Base-by-base conservation (phyloP, 2,329 filamentous ascomycete genomes). In the Penicillium brasilianum region DNA sequence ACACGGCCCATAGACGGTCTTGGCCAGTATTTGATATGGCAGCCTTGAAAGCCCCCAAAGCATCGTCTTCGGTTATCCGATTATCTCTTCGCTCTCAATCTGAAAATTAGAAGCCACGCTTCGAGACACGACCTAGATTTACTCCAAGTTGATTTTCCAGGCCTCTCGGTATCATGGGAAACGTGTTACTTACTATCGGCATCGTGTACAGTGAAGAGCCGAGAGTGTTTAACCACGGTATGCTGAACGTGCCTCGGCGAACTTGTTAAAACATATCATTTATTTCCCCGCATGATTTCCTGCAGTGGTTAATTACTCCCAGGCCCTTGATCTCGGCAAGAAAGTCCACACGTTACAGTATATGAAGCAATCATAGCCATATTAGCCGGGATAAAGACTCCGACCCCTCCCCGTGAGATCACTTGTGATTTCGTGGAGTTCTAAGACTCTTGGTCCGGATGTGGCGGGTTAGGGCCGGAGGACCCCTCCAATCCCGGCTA, bases 381-480 rank as follows among this genome's bases (percentile, higher is more conserved):
- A 2, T 36, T 11, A 6, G 32, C 20, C 13, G 25, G 8, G 7
- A 34, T 20, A 28, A 4, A 16, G 30, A 52, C 34, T 13, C 22
- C 22, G 11, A 39, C 32, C 50, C 50, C 50, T 52, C 50, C n/a
- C 37, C 37, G 30, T 36, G 13, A 9, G 28, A 53, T 53, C 32
- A 13, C 25, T 28, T 28, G 25, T 28, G 25, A 28, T 3, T 28
- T 28, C 20, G 34, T 53, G 50, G 50, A 53, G 50, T 9, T 9
- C 2, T 6, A 39, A 41, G 34, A 39, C 34, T n/a, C 36, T 53
- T 9, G 32, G 4, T 30, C 36, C 50, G 50, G 50, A 37, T 53
- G 50, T 53, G 50, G 50, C 50, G 50, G 36, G 18, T 53, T 53
- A 53, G 34, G 50, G 50, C 50, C 50, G 50, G 50, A 53, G 36